These are phyloP conservation scores for Phaeosphaeriaceae sp. DNA, from an alignment of 2,329 filamentous ascomycete species.

Conservation along the genomic window DNA sequence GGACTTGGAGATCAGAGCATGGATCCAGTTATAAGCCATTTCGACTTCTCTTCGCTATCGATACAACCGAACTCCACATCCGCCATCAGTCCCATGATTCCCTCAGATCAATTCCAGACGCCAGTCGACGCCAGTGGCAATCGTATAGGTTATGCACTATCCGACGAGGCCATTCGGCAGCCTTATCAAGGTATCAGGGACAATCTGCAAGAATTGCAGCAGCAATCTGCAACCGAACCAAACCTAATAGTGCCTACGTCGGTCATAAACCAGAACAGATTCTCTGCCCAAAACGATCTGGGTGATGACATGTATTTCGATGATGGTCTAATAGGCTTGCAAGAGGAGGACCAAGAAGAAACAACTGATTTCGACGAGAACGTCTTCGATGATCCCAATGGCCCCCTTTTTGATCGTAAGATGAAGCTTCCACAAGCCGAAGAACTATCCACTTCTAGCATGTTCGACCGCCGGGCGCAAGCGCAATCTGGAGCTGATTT, in stretches of 20 bases:
- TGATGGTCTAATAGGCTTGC: slow-evolving; percentile 64
- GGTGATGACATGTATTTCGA: slow-evolving; percentile 73
- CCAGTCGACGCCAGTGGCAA: slow-evolving; percentile 40
- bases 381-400: slow-evolving; percentile 68
- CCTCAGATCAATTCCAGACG: slow-evolving; percentile 31
- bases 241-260: too few species aligned
- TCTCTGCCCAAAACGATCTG: slow-evolving; percentile 21
- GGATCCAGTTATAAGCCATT: slow-evolving; percentile 36
- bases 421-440: slow-evolving; percentile 30
- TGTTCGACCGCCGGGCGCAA: slow-evolving; percentile 22
- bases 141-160: slow-evolving; percentile 43
- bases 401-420: slow-evolving; percentile 58
- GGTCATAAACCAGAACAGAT: slow-evolving; percentile 11
- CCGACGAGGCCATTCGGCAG: slow-evolving; percentile 32
- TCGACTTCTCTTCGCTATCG: slow-evolving; percentile 44
- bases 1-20: slow-evolving; percentile 35
- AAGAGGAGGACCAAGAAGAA: slow-evolving; percentile 54
- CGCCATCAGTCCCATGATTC: slow-evolving; percentile 27
- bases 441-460: slow-evolving; percentile 16
- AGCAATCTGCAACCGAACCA: not conserved
- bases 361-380: slow-evolving; percentile 72
- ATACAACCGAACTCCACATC: slow-evolving; percentile 27
- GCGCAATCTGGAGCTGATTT: slow-evolving; percentile 35
- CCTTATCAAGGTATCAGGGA: too few species aligned
- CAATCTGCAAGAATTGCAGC: too few species aligned